Evolutionary conservation across 139 green algal species (phyloP).

Genomic region (Micromonas commoda): DNA sequence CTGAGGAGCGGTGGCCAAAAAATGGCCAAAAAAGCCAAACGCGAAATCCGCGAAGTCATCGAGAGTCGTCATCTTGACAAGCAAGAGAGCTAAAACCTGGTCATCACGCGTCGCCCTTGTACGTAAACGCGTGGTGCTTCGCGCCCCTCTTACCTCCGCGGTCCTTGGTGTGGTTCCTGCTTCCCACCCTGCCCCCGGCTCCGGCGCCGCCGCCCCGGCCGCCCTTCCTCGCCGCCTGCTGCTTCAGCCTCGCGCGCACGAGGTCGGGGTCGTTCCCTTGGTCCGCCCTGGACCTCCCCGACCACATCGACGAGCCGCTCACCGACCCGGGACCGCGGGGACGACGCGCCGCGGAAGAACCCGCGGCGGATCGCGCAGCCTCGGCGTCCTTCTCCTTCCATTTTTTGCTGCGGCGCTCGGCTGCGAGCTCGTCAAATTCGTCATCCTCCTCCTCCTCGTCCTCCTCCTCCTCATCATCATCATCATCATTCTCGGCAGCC

Average conservation of each 20-base stretch:
- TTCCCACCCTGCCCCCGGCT: neutral
- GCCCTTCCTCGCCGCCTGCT: neutral
- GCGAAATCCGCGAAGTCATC: too few relatives aligned
- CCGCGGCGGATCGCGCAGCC: neutral
- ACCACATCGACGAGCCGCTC: neutral
- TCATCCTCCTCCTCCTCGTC: slow-evolving; percentile 6
- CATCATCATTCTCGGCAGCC: slow-evolving; percentile 5
- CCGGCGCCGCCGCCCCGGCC: too few relatives aligned
- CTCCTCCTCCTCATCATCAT: slow-evolving; percentile 25
- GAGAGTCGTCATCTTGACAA: too few relatives aligned
- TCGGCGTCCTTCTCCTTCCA: too few relatives aligned
- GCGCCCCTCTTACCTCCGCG: too few relatives aligned
- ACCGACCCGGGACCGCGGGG: too few relatives aligned
- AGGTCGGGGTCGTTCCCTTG: neutral
- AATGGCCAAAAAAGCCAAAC: too few relatives aligned
- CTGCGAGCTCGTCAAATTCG: neutral
- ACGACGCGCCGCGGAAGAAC: neutral
- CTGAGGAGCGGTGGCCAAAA: too few relatives aligned
- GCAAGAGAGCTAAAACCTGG: too few relatives aligned
- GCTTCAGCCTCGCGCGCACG: neutral
- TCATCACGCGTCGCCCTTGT: neutral
- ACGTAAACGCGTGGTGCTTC: neutral
- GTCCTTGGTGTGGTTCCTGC: neutral
- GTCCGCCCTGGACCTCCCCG: neutral
- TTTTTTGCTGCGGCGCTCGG: neutral